phyloP scores from a whole-genome alignment of 2,329 filamentous ascomycete genomes.

The Blastomyces gilchristii region DNA sequence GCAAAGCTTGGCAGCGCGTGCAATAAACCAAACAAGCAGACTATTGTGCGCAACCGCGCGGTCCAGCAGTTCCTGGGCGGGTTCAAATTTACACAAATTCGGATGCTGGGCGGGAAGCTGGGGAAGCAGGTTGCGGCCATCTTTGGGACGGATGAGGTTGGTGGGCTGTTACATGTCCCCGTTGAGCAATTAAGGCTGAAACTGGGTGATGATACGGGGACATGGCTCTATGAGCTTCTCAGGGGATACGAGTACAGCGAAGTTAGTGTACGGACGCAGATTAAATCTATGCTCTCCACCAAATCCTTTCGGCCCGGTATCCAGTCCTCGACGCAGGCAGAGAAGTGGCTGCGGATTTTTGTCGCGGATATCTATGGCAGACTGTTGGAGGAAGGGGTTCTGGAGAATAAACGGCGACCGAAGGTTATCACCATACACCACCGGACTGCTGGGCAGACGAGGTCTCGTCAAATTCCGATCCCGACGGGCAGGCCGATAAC shows the following conservation, averaged over 20 bases:
- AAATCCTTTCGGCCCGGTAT: slow-evolving; percentile 89
- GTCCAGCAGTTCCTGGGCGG: slow-evolving; percentile 65
- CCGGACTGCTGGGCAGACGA: slow-evolving; percentile 57
- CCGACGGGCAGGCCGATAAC: slow-evolving; percentile 64
- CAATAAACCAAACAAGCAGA: slow-evolving; percentile 91
- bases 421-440: slow-evolving; percentile 79
- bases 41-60: slow-evolving; percentile 80
- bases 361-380: slow-evolving; percentile 81
- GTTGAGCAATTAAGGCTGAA: slow-evolving; percentile 66
- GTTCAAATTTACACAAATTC: slow-evolving; percentile 91
- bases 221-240: slow-evolving; percentile 76
- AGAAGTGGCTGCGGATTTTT: slow-evolving; percentile 84
- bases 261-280: slow-evolving; percentile 81
- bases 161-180: slow-evolving; percentile 61
- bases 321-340: slow-evolving; percentile 63
- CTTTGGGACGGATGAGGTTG: slow-evolving; percentile 71
- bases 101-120: slow-evolving; percentile 89
- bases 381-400: slow-evolving; percentile 78
- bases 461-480: slow-evolving; percentile 66
- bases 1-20: slow-evolving; percentile 85
- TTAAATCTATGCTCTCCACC: slow-evolving; percentile 94
- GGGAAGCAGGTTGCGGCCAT: slow-evolving; percentile 74
- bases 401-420: slow-evolving; percentile 78
- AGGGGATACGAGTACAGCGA: slow-evolving; percentile 79
- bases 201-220: slow-evolving; percentile 72